phyloP scores from a whole-genome alignment of 164 flowering plant genomes.

The Liriodendron chinense region DNA sequence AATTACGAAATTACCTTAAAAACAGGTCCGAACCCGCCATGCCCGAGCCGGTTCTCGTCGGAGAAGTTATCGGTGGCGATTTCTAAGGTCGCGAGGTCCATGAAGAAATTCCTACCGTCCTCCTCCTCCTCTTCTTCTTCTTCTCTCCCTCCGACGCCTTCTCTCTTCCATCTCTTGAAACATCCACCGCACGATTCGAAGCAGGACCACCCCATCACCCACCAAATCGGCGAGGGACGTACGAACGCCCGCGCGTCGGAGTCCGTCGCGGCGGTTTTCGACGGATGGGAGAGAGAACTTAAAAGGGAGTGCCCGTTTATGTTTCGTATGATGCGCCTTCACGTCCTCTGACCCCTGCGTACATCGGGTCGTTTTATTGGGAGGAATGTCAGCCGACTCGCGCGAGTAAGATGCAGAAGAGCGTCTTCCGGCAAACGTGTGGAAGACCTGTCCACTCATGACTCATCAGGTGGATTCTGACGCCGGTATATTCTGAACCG shows the following conservation, averaged over 20 bases:
- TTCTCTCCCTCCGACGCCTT: background rate
- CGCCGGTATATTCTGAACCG: too few relatives aligned
- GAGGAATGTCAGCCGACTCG: background rate
- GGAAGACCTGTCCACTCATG: background rate
- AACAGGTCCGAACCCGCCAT: constrained; percentile 88
- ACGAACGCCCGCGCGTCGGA: background rate
- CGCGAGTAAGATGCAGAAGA: background rate
- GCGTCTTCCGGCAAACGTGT: background rate
- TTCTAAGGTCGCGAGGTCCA: constrained; percentile 47
- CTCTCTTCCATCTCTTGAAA: constrained; percentile 4
- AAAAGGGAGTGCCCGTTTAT: background rate
- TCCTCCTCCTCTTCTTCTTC: constrained; percentile 22
- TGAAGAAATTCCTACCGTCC: constrained; percentile 40
- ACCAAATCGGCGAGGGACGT: background rate
- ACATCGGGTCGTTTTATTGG: background rate
- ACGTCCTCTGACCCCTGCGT: background rate
- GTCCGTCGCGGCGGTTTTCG: background rate
- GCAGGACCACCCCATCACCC: background rate
- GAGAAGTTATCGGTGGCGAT: constrained; percentile 77
- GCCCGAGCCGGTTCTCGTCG: constrained; percentile 68
- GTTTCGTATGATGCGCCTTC: background rate
- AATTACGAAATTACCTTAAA: constrained; percentile 46
- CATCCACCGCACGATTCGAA: background rate
- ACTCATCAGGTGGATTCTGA: too few relatives aligned
- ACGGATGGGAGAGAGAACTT: background rate